These are phyloP conservation scores for Apiotrichum domesticum DNA, from an alignment of 1,284 basidiomycete species.

Conservation along the genomic window DNA sequence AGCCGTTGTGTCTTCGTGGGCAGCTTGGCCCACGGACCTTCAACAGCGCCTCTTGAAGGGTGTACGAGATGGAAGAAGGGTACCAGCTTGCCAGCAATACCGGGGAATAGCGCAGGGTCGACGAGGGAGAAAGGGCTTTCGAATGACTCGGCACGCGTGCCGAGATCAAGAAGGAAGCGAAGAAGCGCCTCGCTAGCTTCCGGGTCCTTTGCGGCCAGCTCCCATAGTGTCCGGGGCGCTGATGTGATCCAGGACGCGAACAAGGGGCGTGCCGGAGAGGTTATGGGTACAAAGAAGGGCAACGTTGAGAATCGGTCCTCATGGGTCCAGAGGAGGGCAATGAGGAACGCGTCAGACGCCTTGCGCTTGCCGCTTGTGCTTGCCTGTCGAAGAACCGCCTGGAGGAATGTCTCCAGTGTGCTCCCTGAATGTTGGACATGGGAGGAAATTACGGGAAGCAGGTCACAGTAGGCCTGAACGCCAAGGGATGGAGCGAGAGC, in stretches of 20 bases:
- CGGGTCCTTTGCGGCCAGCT: constrained; percentile 59
- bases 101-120: constrained; percentile 48
- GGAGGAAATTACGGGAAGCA: constrained; percentile 79
- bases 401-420: constrained; percentile 23
- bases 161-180: constrained; percentile 25
- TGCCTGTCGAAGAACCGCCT: constrained; percentile 45
- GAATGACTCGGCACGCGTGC: constrained; percentile 14
- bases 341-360: constrained; percentile 59
- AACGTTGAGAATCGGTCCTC: constrained; percentile 32
- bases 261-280: constrained; percentile 19
- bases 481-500: constrained; percentile 53
- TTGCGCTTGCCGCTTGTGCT: constrained; percentile 29
- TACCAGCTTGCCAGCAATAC: constrained; percentile 49
- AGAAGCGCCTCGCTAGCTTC: constrained; percentile 55
- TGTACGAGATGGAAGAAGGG: constrained; percentile 74
- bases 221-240: constrained; percentile 76
- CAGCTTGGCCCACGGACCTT: constrained; percentile 68
- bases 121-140: constrained; percentile 47
- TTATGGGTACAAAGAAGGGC: constrained; percentile 37
- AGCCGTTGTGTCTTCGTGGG: constrained; percentile 48
- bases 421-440: constrained; percentile 54
- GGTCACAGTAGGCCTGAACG: constrained; percentile 58
- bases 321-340: constrained; percentile 59
- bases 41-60: constrained; percentile 59
- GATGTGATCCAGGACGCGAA: constrained; percentile 51